These are phyloP conservation scores for Stentor roeselii DNA, from an alignment of 73 alveolate genomes.

Conservation along the genomic window DNA sequence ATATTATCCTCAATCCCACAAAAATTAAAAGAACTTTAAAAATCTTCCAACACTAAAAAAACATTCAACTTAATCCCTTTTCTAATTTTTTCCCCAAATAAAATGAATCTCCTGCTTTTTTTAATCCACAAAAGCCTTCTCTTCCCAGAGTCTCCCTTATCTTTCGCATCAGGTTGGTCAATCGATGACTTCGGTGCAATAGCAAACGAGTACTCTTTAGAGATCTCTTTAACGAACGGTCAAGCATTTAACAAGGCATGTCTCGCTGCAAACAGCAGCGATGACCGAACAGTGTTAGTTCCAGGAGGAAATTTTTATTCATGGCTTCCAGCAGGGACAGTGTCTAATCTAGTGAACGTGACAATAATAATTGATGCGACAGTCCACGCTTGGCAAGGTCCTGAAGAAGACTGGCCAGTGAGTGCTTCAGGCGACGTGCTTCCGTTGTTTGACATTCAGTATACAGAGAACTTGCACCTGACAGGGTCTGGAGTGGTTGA, in stretches of 20 bases:
- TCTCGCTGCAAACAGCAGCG: not conserved
- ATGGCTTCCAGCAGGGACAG: not conserved
- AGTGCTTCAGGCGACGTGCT: slow-evolving; percentile 14
- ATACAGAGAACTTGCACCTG: not conserved
- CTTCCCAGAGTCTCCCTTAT: too few relatives aligned
- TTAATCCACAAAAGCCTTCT: too few relatives aligned
- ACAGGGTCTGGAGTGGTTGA: slow-evolving; percentile 38
- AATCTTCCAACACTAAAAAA: too few relatives aligned
- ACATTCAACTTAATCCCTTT: too few relatives aligned
- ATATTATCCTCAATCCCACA: too few relatives aligned
- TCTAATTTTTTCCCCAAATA: too few relatives aligned
- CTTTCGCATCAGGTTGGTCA: not conserved
- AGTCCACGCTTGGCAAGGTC: not conserved
- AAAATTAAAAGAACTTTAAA: too few relatives aligned
- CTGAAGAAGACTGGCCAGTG: not conserved
- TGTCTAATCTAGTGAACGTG: slow-evolving; percentile 13
- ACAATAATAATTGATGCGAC: slow-evolving; percentile 17
- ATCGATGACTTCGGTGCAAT: not conserved
- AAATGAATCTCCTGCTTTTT: too few relatives aligned
- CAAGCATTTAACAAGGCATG: slow-evolving; percentile 7
- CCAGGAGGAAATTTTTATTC: not conserved
- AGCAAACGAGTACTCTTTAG: not conserved
- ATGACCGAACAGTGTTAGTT: not conserved
- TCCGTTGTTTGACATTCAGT: not conserved
- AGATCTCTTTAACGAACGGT: slow-evolving; percentile 30